These are phyloP conservation scores for Candida adriatica DNA, from an alignment of 805 yeast genomes.

Conservation along the genomic window DNA sequence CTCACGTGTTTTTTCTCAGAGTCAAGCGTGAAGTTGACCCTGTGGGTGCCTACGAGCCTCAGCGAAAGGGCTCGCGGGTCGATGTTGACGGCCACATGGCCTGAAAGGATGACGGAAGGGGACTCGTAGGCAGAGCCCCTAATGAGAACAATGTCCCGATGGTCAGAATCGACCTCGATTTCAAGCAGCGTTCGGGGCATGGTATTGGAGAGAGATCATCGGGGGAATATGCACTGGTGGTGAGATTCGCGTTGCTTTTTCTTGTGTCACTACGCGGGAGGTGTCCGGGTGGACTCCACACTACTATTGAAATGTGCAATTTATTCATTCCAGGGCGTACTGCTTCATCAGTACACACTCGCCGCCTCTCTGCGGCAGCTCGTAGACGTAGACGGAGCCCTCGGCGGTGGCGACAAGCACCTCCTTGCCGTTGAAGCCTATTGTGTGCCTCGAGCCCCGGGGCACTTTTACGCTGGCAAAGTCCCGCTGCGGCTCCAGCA, in stretches of 20 bases:
- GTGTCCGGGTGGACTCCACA: too few species aligned
- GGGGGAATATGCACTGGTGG: too few species aligned
- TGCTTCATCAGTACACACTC: slow-evolving; percentile 56
- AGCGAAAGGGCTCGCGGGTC: slow-evolving; percentile 52
- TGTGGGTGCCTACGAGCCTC: slow-evolving; percentile 53
- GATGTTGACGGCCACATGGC: slow-evolving; percentile 63
- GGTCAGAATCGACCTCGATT: slow-evolving; percentile 24
- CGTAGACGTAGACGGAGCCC: slow-evolving; percentile 48
- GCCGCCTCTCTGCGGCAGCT: slow-evolving; percentile 57
- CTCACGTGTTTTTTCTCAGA: too few species aligned
- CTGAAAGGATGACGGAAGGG: slow-evolving; percentile 60
- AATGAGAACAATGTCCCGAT: slow-evolving; percentile 58
- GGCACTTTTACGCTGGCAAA: slow-evolving; percentile 51
- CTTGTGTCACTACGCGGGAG: too few species aligned
- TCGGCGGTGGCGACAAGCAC: slow-evolving; percentile 27
- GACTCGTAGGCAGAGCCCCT: slow-evolving; percentile 73
- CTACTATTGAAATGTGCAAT: too few species aligned
- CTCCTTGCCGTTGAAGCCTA: slow-evolving; percentile 18
- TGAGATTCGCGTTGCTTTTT: too few species aligned
- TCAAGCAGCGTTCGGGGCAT: too few species aligned
- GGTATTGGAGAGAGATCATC: too few species aligned
- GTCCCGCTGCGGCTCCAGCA: slow-evolving; percentile 59
- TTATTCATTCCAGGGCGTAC: slow-evolving; percentile 26
- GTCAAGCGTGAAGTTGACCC: slow-evolving; percentile 59
- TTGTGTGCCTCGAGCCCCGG: slow-evolving; percentile 1